Conservation (phyloP, 2,329 filamentous ascomycete species). For the Scolecobasidium constrictum region DNA sequence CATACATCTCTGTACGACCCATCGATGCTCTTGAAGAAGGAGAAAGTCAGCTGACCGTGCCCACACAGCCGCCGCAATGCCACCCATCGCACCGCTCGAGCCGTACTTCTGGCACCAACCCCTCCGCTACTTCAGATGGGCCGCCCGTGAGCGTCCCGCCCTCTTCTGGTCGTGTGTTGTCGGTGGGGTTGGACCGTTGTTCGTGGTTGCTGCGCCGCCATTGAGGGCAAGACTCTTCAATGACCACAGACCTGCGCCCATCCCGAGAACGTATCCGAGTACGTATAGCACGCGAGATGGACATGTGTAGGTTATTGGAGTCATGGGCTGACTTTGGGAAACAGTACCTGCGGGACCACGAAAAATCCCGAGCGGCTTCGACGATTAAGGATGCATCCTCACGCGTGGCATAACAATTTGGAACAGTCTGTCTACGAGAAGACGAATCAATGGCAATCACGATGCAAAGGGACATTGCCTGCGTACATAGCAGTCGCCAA, state of each 20-base stretch:
- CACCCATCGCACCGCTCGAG: conserved; percentile 3
- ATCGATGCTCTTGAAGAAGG: background rate
- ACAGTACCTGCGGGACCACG: conserved; percentile 11
- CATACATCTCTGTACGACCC: background rate
- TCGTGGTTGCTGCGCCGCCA: conserved; percentile 61
- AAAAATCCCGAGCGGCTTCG: conserved; percentile 11
- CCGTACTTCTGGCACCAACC: conserved; percentile 68
- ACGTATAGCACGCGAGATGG: conserved; percentile 31
- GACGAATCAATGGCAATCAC: no score
- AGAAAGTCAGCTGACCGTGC: background rate
- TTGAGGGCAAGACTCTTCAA: conserved; percentile 62
- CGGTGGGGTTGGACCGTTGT: conserved; percentile 60
- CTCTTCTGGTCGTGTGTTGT: conserved; percentile 80
- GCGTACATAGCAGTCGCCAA: no score
- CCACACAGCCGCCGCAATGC: background rate
- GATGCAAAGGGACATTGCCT: no score
- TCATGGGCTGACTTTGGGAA: background rate
- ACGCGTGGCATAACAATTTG: no score
- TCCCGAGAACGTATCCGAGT: conserved; percentile 92
- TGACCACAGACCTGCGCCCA: conserved; percentile 57
- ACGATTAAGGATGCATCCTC: no score
- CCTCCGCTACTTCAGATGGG: conserved; percentile 78
- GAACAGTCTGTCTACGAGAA: no score
- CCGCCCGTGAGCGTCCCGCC: conserved; percentile 75
- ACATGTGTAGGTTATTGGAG: no score